Base-by-base conservation (phyloP, 2,329 filamentous ascomycete genomes). In the Botrytis galanthina region DNA sequence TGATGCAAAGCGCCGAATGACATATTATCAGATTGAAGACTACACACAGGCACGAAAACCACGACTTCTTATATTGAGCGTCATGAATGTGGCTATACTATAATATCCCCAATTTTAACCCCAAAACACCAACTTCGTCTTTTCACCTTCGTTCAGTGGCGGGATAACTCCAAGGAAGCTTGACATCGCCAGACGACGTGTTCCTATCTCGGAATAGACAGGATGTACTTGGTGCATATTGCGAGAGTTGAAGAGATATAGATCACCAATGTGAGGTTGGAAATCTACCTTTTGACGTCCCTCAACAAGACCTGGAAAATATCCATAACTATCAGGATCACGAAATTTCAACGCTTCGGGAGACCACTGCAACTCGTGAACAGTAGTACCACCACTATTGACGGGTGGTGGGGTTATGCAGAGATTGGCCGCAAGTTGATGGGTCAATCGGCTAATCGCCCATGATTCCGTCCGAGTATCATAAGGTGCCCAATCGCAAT, bases 401-500 rank as follows among this genome's bases (percentile, higher is more conserved):
- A 22, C 14, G 4, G 67, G 67, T 6, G 67, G 67, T 26, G 67
- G 67, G 1, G 54, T 32, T 26, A 70, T 14, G 39, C 67, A 39
- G 12, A 70, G 26, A n/a, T 70, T 70, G 10, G 51, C 35, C 14
- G 35, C 64, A 68, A 62, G 54, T 71, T 74, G 71, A 14, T 69
- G 59, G 4, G 72, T 71, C 18, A 73, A 68, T 59, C 54, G 62
- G 29, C 64, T 71, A 44, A 73, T 71, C 6, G 71, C 51, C 73
- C 66, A 74, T 18, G 70, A 61, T 54, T 77, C 51, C 62, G 77
- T 73, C 10, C 73, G 63, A 26, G 73, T 72, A 18, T 79, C 26
- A 72, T 71, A 48, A 69, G 71, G 39, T n/a, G 73, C 60, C 76
- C 76, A 73, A 54, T 77, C 48, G 73, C 74, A 68, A 79, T 82